Evolutionary conservation across 2,329 filamentous ascomycete species (phyloP).

Genomic region (Grosmannia penicillata): DNA sequence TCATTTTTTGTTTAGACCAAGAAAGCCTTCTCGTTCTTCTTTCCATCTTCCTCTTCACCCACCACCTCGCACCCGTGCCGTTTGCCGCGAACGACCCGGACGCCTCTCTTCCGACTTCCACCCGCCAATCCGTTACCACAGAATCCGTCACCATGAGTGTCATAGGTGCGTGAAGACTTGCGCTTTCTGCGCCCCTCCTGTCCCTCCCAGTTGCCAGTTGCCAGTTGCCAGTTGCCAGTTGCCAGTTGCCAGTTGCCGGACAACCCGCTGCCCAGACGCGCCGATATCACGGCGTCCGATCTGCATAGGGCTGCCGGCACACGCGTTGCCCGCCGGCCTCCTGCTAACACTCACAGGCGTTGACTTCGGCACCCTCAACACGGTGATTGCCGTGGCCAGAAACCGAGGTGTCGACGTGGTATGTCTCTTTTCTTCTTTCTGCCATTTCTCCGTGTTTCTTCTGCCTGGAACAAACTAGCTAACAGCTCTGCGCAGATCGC

Average conservation of each 20-base stretch:
- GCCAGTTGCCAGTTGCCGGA: too few species aligned
- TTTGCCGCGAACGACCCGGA: too few species aligned
- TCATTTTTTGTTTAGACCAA: slow-evolving; percentile 1
- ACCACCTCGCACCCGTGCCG: not conserved
- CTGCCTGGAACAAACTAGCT: slow-evolving; percentile 1
- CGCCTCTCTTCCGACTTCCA: too few species aligned
- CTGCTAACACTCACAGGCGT: slow-evolving; percentile 40
- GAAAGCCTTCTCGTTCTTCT: not conserved
- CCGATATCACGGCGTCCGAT: too few species aligned
- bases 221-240: too few species aligned
- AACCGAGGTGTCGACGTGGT: slow-evolving; percentile 99
- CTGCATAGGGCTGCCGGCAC: too few species aligned
- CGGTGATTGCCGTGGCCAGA: slow-evolving; percentile 90
- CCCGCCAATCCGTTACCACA: not conserved
- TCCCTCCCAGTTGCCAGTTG: too few species aligned
- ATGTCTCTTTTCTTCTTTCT: slow-evolving; percentile 29
- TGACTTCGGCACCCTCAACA: slow-evolving; percentile 94
- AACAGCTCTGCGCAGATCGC: slow-evolving; percentile 52
- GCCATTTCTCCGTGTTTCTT: slow-evolving; percentile 3
- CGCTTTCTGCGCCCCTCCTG: too few species aligned
- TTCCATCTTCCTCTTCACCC: not conserved
- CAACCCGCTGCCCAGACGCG: too few species aligned
- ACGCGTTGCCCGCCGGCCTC: too few species aligned
- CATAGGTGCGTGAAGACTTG: slow-evolving; percentile 8
- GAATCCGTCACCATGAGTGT: slow-evolving; percentile 12